A percentile compares a stretch with the other conserved stretches of the same genome.
Evolutionary conservation across 2,329 filamentous ascomycete genomes (phyloP).

Genomic region (Shiraia bambusicola): DNA sequence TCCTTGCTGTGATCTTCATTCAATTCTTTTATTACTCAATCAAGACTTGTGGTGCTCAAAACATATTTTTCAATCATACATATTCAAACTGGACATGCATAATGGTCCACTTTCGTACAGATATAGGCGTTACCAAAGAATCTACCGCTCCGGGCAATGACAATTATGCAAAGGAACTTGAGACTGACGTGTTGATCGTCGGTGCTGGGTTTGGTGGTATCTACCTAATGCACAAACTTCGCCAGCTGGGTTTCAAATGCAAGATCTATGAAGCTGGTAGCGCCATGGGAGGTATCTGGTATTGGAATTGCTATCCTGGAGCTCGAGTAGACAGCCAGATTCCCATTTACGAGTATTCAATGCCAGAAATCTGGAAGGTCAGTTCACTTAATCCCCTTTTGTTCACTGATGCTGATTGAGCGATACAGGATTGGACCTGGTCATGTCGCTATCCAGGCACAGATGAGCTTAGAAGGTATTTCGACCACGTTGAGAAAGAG

Average conservation of each 20-base stretch:
- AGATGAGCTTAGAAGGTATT: constrained; percentile 58
- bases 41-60: neutral
- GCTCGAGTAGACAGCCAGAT: constrained; percentile 51
- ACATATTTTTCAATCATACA: neutral
- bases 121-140: constrained; percentile 32
- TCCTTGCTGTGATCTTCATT: constrained; percentile 1
- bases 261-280: constrained; percentile 46
- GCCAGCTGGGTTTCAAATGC: constrained; percentile 44
- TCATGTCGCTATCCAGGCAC: constrained; percentile 55
- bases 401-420: constrained; percentile 1
- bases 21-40: neutral
- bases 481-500: constrained; percentile 60
- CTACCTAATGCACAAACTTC: constrained; percentile 46
- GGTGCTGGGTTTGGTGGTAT: constrained; percentile 48
- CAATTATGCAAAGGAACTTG: constrained; percentile 39
- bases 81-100: neutral
- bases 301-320: constrained; percentile 50
- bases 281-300: constrained; percentile 49
- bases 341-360: constrained; percentile 52
- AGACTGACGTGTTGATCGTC: constrained; percentile 43
- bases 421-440: constrained; percentile 58
- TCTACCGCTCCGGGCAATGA: constrained; percentile 23
- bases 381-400: neutral
- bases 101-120: constrained; percentile 38
- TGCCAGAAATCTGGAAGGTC: constrained; percentile 51